phyloP scores from a whole-genome alignment of 768 basidiomycete species.

The Lactifluus hygrophoroides region DNA sequence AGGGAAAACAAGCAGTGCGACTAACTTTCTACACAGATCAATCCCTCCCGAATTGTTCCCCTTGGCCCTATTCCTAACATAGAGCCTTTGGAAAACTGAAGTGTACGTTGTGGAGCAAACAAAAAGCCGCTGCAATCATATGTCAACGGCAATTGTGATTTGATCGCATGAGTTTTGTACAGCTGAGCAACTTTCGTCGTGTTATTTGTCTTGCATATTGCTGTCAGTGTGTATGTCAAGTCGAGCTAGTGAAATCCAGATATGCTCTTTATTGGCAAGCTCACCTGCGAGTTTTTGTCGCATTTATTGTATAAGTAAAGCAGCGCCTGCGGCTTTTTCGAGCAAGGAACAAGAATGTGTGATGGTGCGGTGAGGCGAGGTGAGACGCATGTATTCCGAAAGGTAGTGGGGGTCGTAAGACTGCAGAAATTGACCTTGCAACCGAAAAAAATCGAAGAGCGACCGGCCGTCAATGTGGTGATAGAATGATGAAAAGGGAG shows the following conservation, averaged over 20 bases:
- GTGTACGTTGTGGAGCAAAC: neutral
- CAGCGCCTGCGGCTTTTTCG: neutral
- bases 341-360: neutral
- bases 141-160: too few relatives aligned
- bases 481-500: neutral
- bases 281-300: neutral
- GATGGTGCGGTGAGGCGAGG: neutral
- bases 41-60: slow-evolving; percentile 70
- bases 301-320: neutral
- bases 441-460: neutral
- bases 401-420: neutral
- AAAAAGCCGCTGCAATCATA: neutral
- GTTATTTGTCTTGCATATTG: neutral
- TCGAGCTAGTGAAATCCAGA: neutral
- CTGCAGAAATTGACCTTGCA: neutral
- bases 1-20: neutral
- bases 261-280: neutral
- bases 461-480: neutral
- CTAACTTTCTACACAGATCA: slow-evolving; percentile 42
- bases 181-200: neutral
- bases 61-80: slow-evolving; percentile 66
- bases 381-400: neutral
- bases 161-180: neutral
- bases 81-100: slow-evolving; percentile 38
- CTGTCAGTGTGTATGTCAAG: neutral